Conservation (phyloP, 345 rosid genomes). For the Cardamine resedifolia region DNA sequence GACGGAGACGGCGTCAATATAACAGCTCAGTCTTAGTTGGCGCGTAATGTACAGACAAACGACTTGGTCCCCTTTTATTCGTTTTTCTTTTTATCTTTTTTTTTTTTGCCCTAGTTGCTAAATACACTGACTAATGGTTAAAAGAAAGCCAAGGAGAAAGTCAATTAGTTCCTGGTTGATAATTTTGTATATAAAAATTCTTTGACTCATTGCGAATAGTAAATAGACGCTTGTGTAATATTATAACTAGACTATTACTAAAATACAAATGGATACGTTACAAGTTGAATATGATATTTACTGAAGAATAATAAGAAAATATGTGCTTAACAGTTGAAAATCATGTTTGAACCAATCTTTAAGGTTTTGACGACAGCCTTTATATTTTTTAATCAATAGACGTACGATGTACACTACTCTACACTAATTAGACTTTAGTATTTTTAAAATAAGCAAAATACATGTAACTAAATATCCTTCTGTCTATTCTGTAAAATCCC, state of each 20-base stretch:
- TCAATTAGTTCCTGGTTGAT: background rate
- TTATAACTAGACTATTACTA: background rate
- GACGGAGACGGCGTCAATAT: conserved; percentile 33
- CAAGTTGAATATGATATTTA: conserved; percentile 1
- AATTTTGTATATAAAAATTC: background rate
- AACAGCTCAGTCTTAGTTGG: conserved; percentile 37
- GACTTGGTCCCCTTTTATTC: conserved; percentile 27
- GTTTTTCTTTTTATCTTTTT: conserved; percentile 7
- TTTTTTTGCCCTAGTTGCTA: background rate
- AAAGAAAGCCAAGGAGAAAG: background rate
- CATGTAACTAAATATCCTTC: background rate
- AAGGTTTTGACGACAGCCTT: background rate
- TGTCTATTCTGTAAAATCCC: conserved; percentile 17
- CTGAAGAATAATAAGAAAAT: background rate
- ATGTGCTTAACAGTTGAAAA: background rate
- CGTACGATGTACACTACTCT: conserved; percentile 21
- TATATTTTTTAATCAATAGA: background rate
- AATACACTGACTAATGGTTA: background rate
- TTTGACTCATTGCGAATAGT: background rate
- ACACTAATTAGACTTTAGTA: background rate
- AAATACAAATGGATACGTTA: background rate
- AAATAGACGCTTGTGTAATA: background rate
- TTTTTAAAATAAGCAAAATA: background rate
- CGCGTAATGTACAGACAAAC: conserved; percentile 1
- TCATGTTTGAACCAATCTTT: conserved; percentile 20